phyloP scores from a whole-genome alignment of 441 rosid genomes.

The Euphorbia corollata region DNA sequence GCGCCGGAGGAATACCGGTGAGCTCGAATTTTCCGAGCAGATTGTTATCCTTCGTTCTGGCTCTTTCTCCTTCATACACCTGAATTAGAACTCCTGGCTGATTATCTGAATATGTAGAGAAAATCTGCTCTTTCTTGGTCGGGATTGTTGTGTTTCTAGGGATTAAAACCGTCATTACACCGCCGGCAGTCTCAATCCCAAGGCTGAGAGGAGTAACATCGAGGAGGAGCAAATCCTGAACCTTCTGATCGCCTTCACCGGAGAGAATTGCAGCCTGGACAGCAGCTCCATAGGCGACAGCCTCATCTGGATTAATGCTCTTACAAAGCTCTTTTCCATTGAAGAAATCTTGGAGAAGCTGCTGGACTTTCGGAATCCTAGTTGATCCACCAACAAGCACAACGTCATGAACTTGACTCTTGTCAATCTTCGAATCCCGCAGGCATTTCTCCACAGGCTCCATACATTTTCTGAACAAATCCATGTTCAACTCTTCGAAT shows the following conservation, averaged over 20 bases:
- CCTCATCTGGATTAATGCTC: constrained; percentile 47
- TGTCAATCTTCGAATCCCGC: constrained; percentile 42
- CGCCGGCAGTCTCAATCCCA: constrained; percentile 26
- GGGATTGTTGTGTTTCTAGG: constrained; percentile 28
- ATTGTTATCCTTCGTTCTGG: constrained; percentile 38
- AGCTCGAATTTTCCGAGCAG: constrained; percentile 17
- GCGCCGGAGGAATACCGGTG: constrained; percentile 22
- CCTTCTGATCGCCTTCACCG: constrained; percentile 39
- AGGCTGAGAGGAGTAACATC: constrained; percentile 40
- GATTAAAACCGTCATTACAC: background rate
- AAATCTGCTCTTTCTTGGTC: constrained; percentile 34
- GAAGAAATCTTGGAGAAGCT: constrained; percentile 39
- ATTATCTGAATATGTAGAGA: constrained; percentile 37
- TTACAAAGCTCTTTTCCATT: constrained; percentile 27
- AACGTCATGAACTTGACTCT: constrained; percentile 35
- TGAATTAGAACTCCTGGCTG: constrained; percentile 9
- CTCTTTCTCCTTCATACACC: constrained; percentile 26
- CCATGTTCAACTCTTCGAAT: constrained; percentile 2
- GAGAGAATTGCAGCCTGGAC: constrained; percentile 35
- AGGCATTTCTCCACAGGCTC: constrained; percentile 3
- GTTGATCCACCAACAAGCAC: constrained; percentile 54
- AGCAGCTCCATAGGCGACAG: constrained; percentile 50
- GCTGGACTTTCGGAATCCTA: constrained; percentile 45
- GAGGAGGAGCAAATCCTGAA: constrained; percentile 38
- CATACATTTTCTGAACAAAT: no score